Conservation (phyloP, 345 rosid species). For the Corchorus capsularis region DNA sequence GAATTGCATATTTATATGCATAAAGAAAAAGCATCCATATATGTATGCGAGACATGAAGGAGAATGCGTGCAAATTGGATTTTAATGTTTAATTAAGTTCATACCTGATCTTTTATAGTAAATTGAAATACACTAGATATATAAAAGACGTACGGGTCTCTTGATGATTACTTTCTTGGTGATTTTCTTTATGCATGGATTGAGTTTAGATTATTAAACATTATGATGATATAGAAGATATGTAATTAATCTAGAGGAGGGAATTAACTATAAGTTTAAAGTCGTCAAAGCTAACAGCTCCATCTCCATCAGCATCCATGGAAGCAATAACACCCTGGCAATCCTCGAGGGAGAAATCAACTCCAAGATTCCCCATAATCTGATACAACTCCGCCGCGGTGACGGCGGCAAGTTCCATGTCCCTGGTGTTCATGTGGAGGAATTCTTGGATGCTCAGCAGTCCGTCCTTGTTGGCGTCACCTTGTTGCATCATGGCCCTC, state of each 20-base stretch:
- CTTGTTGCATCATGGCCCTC: conserved; percentile 53
- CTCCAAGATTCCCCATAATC: conserved; percentile 27
- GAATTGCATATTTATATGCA: no score
- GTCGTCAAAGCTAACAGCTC: conserved; percentile 47
- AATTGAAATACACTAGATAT: no score
- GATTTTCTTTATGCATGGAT: no score
- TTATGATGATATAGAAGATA: no score
- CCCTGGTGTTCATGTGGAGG: conserved; percentile 61
- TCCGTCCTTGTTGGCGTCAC: conserved; percentile 52
- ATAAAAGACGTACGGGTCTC: no score
- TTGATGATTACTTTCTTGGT: no score
- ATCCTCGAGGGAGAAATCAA: conserved; percentile 31
- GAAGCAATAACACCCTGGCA: conserved; percentile 45
- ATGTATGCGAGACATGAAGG: no score
- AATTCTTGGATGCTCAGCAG: conserved; percentile 58
- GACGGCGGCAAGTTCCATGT: conserved; percentile 43
- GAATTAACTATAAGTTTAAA: conserved; percentile 37
- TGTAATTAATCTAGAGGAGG: conserved; percentile 29
- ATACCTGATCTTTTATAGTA: no score
- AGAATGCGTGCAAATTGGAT: no score
- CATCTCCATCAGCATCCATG: conserved; percentile 59
- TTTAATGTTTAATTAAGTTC: no score
- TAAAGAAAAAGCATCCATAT: no score
- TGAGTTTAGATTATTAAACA: no score
- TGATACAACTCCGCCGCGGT: conserved; percentile 47